Base-by-base conservation (phyloP, 2,329 filamentous ascomycete species). In the Cordyceps militaris region DNA sequence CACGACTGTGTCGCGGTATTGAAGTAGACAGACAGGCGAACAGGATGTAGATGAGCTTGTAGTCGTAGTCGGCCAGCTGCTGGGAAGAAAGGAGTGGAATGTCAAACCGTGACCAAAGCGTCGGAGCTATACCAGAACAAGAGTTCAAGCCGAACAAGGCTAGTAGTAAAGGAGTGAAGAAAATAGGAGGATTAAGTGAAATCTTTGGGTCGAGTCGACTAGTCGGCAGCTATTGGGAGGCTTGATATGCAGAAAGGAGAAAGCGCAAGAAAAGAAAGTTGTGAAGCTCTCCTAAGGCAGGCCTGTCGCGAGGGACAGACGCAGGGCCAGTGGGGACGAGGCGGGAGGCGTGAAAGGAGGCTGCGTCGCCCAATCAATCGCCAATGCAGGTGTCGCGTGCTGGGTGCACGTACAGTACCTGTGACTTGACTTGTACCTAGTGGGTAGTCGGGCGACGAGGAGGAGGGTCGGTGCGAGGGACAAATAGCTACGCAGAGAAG, bases 281-380 rank as follows among this genome's bases (percentile, higher is more conserved):
- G 28, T 46, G 51, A 54, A 54, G 51, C 40, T 54, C 40, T 53
- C 26, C 51, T 54, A 46, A 36, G 28, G 51, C 51, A 28, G 51
- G 36, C 40, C 51, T 36, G 51, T 44, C 26, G 51, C 40, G 36
- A 46, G 40, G 38, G 50, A 54, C 38, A 9, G 24, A 30, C 3
- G 38, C 16, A 26, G 36, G 32, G 32, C 21, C 30, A 11, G 32
- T 40, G 48, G 49, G 14, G 49, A n/a, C n/a, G 24, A 24, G 48
- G 16, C 10, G 26, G 9, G 16, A 5, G 24, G 23, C 13, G 6
- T 10, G 16, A 52, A 52, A 28, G 49, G 30, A n/a, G n/a, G 16
- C 38, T 40, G 9, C n/a, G 23, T 19, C 21, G 42, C 34, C 38
- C 36, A 43, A 43, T 43, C 38, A 53, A 44, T 53, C 38, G 38